Evolutionary conservation across 1,284 basidiomycete genomes (phyloP).

Genomic region (Cerrena zonata): DNA sequence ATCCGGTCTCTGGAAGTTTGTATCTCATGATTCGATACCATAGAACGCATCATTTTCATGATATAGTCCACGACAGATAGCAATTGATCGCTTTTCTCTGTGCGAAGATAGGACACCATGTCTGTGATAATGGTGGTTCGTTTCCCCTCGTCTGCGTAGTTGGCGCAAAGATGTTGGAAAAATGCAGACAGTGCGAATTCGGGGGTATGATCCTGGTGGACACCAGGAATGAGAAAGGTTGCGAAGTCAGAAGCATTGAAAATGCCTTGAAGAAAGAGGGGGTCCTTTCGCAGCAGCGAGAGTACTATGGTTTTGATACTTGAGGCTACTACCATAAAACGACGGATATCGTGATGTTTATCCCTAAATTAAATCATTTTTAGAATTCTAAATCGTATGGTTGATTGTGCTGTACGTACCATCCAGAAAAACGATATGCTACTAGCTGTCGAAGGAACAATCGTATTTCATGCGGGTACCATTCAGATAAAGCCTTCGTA

Average conservation of each 20-base stretch:
- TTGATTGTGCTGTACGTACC: constrained; percentile 5
- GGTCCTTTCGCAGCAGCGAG: neutral
- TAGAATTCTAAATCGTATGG: too few relatives aligned
- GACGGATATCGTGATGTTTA: neutral
- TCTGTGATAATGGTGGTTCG: neutral
- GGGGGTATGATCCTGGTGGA: neutral
- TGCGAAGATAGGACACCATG: neutral
- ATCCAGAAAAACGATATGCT: neutral
- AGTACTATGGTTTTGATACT: neutral
- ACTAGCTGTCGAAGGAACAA: constrained; percentile 2
- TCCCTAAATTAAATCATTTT: too few relatives aligned
- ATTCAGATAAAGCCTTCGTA: neutral
- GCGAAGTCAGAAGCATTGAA: neutral
- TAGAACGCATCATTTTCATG: neutral
- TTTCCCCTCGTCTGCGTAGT: neutral
- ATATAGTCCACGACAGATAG: neutral
- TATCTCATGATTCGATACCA: neutral
- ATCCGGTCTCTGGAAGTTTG: neutral
- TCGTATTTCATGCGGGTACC: neutral
- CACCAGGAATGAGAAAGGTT: neutral
- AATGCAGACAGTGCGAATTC: neutral
- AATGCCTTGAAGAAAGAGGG: neutral
- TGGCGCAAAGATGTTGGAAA: neutral
- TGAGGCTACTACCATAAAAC: neutral
- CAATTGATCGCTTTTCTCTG: neutral